Evolutionary conservation across 1,284 basidiomycete genomes (phyloP).

Genomic region (Inonotus hispidus): DNA sequence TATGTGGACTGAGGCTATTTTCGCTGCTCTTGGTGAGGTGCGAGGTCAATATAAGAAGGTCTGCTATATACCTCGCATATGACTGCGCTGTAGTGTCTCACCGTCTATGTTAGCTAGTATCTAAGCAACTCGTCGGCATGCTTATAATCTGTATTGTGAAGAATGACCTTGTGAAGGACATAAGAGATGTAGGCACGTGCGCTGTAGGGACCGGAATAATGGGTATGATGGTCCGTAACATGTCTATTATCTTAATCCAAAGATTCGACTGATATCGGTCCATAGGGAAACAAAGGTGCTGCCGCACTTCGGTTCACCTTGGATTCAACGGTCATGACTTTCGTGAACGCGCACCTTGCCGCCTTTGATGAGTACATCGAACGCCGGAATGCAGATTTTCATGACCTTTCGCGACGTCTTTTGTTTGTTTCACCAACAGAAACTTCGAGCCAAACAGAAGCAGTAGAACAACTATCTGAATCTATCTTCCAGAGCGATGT

Average conservation of each 20-base stretch:
- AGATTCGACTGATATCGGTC: conserved; percentile 3
- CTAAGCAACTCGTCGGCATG: conserved; percentile 76
- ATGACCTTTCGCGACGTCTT: conserved; percentile 53
- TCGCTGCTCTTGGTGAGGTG: conserved; percentile 67
- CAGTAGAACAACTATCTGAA: conserved; percentile 22
- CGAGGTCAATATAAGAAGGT: conserved; percentile 58
- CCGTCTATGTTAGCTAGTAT: conserved; percentile 43
- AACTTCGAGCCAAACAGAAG: conserved; percentile 3
- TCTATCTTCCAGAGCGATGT: conserved; percentile 56
- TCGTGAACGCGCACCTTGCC: conserved; percentile 72
- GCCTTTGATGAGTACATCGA: conserved; percentile 77
- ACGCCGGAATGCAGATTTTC: conserved; percentile 62
- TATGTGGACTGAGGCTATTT: conserved; percentile 57
- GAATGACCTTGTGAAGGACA: conserved; percentile 42
- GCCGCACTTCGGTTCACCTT: conserved; percentile 56
- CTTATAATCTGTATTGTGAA: conserved; percentile 61
- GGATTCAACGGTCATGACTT: conserved; percentile 50
- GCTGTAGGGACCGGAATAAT: conserved; percentile 63
- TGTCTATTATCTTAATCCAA: neutral
- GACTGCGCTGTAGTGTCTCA: neutral
- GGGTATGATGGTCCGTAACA: conserved; percentile 58
- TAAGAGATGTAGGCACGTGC: conserved; percentile 45
- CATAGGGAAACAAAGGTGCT: conserved; percentile 72
- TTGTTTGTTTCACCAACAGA: conserved; percentile 31
- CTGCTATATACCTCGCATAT: conserved; percentile 23